These are phyloP conservation scores for Pichia insulana DNA, from an alignment of 805 yeast genomes.

Conservation along the genomic window DNA sequence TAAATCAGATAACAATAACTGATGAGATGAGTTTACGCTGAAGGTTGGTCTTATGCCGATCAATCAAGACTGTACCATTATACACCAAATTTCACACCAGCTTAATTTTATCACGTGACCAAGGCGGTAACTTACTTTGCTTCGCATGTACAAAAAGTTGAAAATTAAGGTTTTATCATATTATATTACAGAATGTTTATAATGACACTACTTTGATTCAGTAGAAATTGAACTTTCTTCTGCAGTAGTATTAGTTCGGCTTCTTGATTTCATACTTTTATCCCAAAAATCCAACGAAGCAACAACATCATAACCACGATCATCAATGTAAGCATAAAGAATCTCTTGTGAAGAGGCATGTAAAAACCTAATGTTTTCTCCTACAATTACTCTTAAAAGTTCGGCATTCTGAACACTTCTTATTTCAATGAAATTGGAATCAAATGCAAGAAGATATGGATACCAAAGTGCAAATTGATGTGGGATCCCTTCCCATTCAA, in stretches of 20 bases:
- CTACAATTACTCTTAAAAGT: slow-evolving; percentile 77
- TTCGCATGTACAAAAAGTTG: no score
- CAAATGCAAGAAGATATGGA: slow-evolving; percentile 89
- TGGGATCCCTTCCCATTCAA: slow-evolving; percentile 96
- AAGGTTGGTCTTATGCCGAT: no score
- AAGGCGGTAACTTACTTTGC: no score
- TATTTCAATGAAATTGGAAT: slow-evolving; percentile 81
- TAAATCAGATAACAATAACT: no score
- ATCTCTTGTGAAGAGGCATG: slow-evolving; percentile 92
- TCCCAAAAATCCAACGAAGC: slow-evolving; percentile 90
- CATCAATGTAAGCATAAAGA: slow-evolving; percentile 84
- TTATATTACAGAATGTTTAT: not conserved
- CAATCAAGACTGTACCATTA: no score
- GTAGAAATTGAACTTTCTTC: not conserved
- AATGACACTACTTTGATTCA: not conserved
- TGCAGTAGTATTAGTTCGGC: slow-evolving; percentile 5
- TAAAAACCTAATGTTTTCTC: slow-evolving; percentile 82
- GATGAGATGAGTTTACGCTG: no score
- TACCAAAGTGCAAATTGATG: slow-evolving; percentile 88
- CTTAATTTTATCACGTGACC: no score
- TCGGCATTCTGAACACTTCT: slow-evolving; percentile 85
- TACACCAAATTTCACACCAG: no score
- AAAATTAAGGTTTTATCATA: no score
- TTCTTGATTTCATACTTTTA: slow-evolving; percentile 23
- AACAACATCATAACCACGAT: slow-evolving; percentile 83